Evolutionary conservation across 139 green algal genomes (phyloP).

Genomic region (Chlorella sp.): DNA sequence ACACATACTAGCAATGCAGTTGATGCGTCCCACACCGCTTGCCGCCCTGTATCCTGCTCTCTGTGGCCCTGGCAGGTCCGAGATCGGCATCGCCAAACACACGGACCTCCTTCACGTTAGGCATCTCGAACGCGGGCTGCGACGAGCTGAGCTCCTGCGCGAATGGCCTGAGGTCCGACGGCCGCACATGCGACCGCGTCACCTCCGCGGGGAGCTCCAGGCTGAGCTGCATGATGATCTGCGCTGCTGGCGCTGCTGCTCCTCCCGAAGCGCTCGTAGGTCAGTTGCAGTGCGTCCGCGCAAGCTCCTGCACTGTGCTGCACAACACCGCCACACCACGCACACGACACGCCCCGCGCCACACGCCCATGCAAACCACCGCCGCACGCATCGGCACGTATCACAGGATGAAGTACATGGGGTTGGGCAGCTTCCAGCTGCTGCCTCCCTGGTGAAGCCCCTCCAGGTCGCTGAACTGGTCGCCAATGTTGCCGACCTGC

Average conservation of each 20-base stretch:
- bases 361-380: no score
- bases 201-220: neutral
- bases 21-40: no score
- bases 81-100: no score
- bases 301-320: no score
- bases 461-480: constrained; percentile 46
- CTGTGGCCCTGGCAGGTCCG: no score
- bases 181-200: neutral
- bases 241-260: neutral
- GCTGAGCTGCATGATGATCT: neutral
- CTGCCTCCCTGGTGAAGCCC: constrained; percentile 23
- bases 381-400: no score
- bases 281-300: no score
- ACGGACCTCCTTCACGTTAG: neutral
- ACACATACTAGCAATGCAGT: no score
- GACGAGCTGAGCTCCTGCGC: neutral
- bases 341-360: no score
- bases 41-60: no score
- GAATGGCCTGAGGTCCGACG: neutral
- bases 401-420: constrained; percentile 49
- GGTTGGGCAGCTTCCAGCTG: constrained; percentile 58
- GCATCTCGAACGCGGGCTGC: neutral
- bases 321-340: no score
- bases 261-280: no score
- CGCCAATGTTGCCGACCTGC: constrained; percentile 27